Base-by-base conservation (phyloP, 495 filamentous ascomycete genomes). In the Talaromyces stipitatus region DNA sequence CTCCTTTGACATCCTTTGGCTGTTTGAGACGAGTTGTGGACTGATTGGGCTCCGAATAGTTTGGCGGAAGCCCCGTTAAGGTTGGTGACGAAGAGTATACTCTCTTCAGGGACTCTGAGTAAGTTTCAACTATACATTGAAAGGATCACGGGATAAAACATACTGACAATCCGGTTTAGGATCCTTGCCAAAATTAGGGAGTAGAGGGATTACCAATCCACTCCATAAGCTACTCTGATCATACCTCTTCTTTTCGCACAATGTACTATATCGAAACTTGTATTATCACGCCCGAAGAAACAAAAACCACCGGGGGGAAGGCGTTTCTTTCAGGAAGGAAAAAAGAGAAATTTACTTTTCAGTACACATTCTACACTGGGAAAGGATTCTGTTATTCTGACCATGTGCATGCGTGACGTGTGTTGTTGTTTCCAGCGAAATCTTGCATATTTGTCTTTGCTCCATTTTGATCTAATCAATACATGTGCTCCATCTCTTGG, bases 61-160 rank as follows among this genome's bases (percentile, higher is more conserved):
- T 88, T 68, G 94, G 94, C 72, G 94, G 94, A 56, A 91, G 87
- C 69, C 87, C 95, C 54, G 82, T 99, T 72, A 97, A 97, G 83
- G 90, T 97, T 63, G 92, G 92, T 60, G 92, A 97, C 61, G 90
- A 97, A 60, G 94, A 97, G 79, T 97, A 84, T 77, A 85, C 86
- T 59, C 86, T 99, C 56, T 99, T 95, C 85, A 81, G 92, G 63
- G 94, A 99, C 73, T 86, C 90, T 75, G 94, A 99, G 94, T 97
- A 85, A 33, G 55, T 50, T 29, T 50, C 23, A 6, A 53, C 4
- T n/a, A n/a, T n/a, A n/a, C n/a, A n/a, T n/a, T n/a, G n/a, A n/a
- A n/a, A n/a, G n/a, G 11, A 26, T 18, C 26, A 7, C 14, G 3
- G 29, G 5, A 30, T 9, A 5, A 55, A 47, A 51, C 20, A 18